These are phyloP conservation scores for Bryopsis sp. DNA, from an alignment of 139 green algal genomes.

Conservation along the genomic window DNA sequence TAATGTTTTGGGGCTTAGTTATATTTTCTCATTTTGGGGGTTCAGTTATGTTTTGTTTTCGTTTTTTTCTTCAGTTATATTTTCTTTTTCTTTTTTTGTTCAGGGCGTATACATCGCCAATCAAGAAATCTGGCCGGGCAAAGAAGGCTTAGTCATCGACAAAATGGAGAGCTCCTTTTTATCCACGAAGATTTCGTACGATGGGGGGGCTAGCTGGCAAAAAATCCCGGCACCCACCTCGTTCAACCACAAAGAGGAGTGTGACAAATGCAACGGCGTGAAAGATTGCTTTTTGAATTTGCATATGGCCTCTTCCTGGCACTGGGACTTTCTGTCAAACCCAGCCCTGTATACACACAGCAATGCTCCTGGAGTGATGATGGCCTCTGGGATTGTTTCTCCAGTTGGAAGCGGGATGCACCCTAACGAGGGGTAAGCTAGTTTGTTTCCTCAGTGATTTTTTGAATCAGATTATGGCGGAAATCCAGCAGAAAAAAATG, in stretches of 20 bases:
- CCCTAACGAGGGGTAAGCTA: constrained; percentile 38
- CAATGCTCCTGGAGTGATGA: constrained; percentile 74
- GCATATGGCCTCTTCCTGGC: constrained; percentile 67
- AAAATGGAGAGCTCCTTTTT: constrained; percentile 27
- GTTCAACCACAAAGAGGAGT: constrained; percentile 33
- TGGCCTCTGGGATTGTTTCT: constrained; percentile 79
- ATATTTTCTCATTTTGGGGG: too few species aligned
- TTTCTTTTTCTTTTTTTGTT: too few species aligned
- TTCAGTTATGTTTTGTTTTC: too few species aligned
- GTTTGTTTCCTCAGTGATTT: too few species aligned
- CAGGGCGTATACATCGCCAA: constrained; percentile 83
- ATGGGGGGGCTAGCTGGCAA: constrained; percentile 57
- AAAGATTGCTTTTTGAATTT: constrained; percentile 66
- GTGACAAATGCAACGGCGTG: constrained; percentile 25
- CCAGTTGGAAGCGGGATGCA: constrained; percentile 30
- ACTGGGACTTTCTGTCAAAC: constrained; percentile 24
- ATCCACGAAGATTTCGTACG: constrained; percentile 64
- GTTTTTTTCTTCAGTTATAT: too few species aligned
- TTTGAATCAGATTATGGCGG: too few species aligned
- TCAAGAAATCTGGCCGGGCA: constrained; percentile 33
- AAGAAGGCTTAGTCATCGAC: constrained; percentile 1
- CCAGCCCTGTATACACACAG: constrained; percentile 78
- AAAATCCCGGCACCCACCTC: constrained; percentile 34
- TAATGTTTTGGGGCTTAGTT: too few species aligned
- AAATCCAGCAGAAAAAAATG: too few species aligned